Base-by-base conservation (phyloP, 352 stramenopile genomes). In the Pythium vanterpoolii region DNA sequence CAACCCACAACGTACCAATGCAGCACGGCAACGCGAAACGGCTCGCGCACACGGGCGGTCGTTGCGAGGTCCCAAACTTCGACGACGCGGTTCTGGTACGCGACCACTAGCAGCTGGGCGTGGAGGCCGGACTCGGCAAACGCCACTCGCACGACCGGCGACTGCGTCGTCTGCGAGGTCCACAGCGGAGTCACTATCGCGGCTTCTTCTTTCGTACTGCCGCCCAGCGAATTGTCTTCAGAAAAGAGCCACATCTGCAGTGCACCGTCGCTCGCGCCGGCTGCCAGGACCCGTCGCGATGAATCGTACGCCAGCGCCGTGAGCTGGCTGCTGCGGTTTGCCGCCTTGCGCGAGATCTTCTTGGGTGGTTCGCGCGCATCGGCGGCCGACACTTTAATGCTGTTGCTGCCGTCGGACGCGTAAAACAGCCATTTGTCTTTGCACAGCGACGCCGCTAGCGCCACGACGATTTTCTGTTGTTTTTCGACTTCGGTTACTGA, bases 261-360 rank as follows among this genome's bases (percentile, higher is more conserved):
- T 16, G 65, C 76, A 44, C 84, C 84, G 50, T 94, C 84, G 3
- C 74, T 82, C 8, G 73, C 80, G 5, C 84, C 84, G 2, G 71
- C 88, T 9, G 62, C 78, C 11, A 94, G 67, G n/a, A 86, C 63
- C 18, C 73, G 74, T 0, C 67, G 56, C 19, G 71, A 19, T 0
- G 82, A 87, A 23, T 75, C 65, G 62, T 87, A 94, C 26, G 82
- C 68, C 9, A 94, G 62, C 9, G 62, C 71, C 19, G 72, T 66
- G 33, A 90, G 59, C 3, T 80, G 74, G 44, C 67, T 76, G 54
- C 66, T 87, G 44, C 82, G 77, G 55, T 78, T 82, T 24, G 76
- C 62, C 19, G 71, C 79, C 52, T 92, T 92, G 34, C 84, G 81
- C 3, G 78, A 71, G 30, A 94, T 87, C 64, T 91, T 89, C 54